Conservation (phyloP, 768 basidiomycete genomes). For the Tricholoma bakamatsutake region DNA sequence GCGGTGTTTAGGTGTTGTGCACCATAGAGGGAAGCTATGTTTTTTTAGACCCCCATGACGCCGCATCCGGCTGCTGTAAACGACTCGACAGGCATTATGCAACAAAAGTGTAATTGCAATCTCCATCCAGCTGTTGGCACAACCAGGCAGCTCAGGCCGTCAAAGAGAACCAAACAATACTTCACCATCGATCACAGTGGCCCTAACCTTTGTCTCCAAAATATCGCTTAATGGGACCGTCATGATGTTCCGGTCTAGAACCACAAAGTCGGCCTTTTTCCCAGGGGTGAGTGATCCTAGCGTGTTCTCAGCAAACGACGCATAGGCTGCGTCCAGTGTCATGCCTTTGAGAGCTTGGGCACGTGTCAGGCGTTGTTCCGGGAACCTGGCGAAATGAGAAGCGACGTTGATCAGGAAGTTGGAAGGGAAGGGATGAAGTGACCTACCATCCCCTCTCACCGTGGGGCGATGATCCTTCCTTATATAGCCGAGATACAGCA, state of each 20-base stretch:
- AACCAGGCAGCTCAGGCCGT: background rate
- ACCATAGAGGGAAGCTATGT: too few relatives aligned
- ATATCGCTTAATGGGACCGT: conserved; percentile 54
- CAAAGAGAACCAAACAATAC: conserved; percentile 48
- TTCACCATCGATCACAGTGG: conserved; percentile 73
- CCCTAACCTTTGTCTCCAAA: conserved; percentile 54
- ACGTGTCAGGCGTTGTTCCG: conserved; percentile 69
- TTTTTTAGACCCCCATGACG: too few relatives aligned
- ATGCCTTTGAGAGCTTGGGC: conserved; percentile 84
- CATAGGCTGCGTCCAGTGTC: conserved; percentile 87
- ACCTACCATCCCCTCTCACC: conserved; percentile 77
- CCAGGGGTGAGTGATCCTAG: conserved; percentile 71
- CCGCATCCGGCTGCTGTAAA: too few relatives aligned
- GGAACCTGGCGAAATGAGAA: conserved; percentile 48
- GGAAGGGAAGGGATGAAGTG: background rate
- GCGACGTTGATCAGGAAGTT: background rate
- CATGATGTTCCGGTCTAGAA: conserved; percentile 81
- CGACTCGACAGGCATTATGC: too few relatives aligned
- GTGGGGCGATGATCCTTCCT: conserved; percentile 74
- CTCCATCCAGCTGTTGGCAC: too few relatives aligned
- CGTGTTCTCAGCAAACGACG: conserved; percentile 67
- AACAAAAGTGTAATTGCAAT: too few relatives aligned
- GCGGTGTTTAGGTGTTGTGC: too few relatives aligned
- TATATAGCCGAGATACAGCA: conserved; percentile 67
- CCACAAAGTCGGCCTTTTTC: conserved; percentile 84